A percentile compares a stretch with the other conserved stretches of the same genome.
These are phyloP conservation scores for Balansia obtecta DNA, from an alignment of 2,329 filamentous ascomycete genomes.

Conservation along the genomic window DNA sequence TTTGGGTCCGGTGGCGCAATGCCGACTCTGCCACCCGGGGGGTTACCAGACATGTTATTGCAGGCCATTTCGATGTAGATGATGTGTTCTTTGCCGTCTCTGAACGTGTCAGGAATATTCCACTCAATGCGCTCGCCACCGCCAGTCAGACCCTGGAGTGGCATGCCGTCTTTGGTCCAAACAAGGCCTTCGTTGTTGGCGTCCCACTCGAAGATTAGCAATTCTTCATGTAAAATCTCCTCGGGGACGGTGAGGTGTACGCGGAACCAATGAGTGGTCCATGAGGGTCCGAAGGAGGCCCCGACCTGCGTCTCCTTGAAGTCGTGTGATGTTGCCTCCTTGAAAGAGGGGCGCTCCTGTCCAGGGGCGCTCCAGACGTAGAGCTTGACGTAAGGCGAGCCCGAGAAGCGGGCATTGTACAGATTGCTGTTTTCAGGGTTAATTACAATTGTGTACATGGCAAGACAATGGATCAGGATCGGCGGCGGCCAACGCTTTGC, in stretches of 20 bases:
- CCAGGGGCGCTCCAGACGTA: constrained; percentile 75
- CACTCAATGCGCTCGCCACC: constrained; percentile 82
- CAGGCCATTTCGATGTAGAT: constrained; percentile 98
- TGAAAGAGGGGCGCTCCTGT: constrained; percentile 69
- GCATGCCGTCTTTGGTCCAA: constrained; percentile 82
- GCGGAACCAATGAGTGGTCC: constrained; percentile 97
- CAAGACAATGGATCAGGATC: no score
- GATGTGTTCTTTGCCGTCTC: constrained; percentile 73
- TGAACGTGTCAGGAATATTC: constrained; percentile 71
- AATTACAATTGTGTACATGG: not conserved
- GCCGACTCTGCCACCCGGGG: constrained; percentile 58
- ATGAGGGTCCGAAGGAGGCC: constrained; percentile 78
- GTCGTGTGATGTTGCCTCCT: constrained; percentile 63
- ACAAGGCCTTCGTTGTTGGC: constrained; percentile 88
- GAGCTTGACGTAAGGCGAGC: constrained; percentile 68
- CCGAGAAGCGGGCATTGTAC: constrained; percentile 36
- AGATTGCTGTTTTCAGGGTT: constrained; percentile 18
- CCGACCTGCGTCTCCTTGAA: constrained; percentile 68
- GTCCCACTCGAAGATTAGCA: constrained; percentile 95
- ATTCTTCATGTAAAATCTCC: constrained; percentile 60
- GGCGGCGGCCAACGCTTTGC: no score
- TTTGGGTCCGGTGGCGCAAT: constrained; percentile 87
- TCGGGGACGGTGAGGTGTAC: constrained; percentile 66
- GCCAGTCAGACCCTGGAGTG: constrained; percentile 83
- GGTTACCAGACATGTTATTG: constrained; percentile 97